These are phyloP conservation scores for Graphilbum fragrans DNA, from an alignment of 2,329 filamentous ascomycete genomes.

Conservation along the genomic window DNA sequence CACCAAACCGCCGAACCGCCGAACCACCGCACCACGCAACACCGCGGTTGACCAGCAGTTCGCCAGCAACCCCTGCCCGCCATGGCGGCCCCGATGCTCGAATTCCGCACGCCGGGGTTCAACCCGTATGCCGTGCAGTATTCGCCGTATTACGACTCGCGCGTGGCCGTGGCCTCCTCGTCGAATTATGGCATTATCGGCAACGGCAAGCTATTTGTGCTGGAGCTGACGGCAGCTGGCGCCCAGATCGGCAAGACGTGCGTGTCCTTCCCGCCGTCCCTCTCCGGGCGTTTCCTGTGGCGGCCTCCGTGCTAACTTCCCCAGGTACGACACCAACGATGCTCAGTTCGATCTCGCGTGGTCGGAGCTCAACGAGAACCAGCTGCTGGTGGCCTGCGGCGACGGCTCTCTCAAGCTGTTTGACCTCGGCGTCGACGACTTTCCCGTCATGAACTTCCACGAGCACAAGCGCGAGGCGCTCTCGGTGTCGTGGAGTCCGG, in stretches of 20 bases:
- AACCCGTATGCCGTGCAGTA: conserved; percentile 97
- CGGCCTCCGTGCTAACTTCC: conserved; percentile 2
- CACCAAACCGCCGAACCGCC: too few species aligned
- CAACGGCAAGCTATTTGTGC: conserved; percentile 79
- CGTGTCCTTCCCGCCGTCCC: conserved; percentile 5
- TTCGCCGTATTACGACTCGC: conserved; percentile 94
- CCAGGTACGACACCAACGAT: conserved; percentile 90
- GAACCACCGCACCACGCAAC: background rate
- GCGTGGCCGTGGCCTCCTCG: conserved; percentile 80
- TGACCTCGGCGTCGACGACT: conserved; percentile 68
- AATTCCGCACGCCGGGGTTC: conserved; percentile 86
- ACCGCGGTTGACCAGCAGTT: too few species aligned
- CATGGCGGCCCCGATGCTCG: conserved; percentile 53
- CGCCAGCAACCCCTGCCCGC: too few species aligned
- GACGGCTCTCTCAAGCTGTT: conserved; percentile 94
- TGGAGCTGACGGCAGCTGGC: conserved; percentile 72
- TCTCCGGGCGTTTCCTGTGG: background rate
- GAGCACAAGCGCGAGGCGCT: conserved; percentile 93
- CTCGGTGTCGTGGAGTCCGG: conserved; percentile 82
- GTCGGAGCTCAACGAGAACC: conserved; percentile 95
- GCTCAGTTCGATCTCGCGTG: conserved; percentile 89
- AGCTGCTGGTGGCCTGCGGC: conserved; percentile 77
- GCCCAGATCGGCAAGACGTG: conserved; percentile 77
- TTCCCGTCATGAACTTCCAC: conserved; percentile 82
- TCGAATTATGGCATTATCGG: conserved; percentile 96